Conservation (phyloP, 2,329 filamentous ascomycete genomes). For the Thelonectria blattea region DNA sequence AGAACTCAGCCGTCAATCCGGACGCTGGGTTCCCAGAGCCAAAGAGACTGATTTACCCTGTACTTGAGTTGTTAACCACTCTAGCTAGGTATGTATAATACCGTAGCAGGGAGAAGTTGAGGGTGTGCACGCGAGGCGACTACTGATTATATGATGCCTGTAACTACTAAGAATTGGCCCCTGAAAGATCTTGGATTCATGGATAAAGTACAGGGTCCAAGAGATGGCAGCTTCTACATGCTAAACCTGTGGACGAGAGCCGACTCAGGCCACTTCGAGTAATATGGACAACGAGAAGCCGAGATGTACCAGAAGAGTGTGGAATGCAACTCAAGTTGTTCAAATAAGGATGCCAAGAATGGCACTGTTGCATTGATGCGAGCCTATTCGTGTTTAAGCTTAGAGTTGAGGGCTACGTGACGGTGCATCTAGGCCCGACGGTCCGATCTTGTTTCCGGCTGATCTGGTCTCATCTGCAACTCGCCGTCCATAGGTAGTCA, state of each 20-base stretch:
- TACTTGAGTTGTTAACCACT: not conserved
- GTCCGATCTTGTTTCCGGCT: not conserved
- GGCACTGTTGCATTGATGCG: not conserved
- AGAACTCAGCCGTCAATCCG: too few species aligned
- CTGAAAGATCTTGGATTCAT: too few species aligned
- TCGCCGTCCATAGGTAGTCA: too few species aligned
- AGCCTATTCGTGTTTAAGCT: not conserved
- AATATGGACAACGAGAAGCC: not conserved
- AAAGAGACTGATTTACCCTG: too few species aligned
- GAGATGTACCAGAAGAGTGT: not conserved
- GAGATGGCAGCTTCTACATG: not conserved
- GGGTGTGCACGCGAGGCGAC: not conserved
- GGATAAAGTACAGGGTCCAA: too few species aligned
- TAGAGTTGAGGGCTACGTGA: not conserved
- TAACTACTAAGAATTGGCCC: too few species aligned
- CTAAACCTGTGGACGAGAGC: too few species aligned
- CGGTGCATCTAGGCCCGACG: not conserved
- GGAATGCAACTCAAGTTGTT: not conserved
- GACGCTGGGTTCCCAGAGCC: too few species aligned
- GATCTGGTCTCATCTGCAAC: not conserved
- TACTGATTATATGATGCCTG: not conserved
- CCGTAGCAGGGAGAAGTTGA: not conserved
- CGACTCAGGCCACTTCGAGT: not conserved
- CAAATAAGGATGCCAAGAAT: not conserved
- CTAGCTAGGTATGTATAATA: not conserved